Base-by-base conservation (phyloP, 2,329 filamentous ascomycete genomes). In the Lasiodiplodia hormozganensis region DNA sequence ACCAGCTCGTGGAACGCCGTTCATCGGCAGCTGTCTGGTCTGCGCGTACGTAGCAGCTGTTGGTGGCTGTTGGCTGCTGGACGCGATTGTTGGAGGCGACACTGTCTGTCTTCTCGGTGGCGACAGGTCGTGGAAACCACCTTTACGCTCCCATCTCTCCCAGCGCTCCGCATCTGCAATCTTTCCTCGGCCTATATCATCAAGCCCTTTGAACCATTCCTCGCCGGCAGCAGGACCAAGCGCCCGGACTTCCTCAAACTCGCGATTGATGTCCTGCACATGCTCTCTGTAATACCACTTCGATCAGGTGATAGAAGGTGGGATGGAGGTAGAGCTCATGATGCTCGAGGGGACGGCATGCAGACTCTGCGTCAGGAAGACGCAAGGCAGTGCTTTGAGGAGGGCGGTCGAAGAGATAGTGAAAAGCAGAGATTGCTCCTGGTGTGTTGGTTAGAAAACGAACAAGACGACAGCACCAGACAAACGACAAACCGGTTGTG, bases 141-240 rank as follows among this genome's bases (percentile, higher is more conserved):
- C 60, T 70, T 79, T 80, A 56, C 84, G 79, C 71, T 90, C 88
- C 88, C 91, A 95, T 73, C 89, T 90, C 76, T 94, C 92, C 90
- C 92, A 95, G 62, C 90, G 87, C 34, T 87, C 84, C 36, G 87
- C 85, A 75, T 92, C 88, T 12, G 82, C 84, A 72, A 88, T 85
- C 60, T 84, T 80, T 69, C 88, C 84, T 72, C 87, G 87, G 11
- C 91, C 90, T 69, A 87, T 85, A 34, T 81, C 82, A 53, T 89
- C 86, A 3, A 96, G 84, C 11, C 92, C 92, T 78, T 94, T 94
- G 36, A 89, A 83, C 92, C 92, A 96, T 77, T 94, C 92, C 72
- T 93, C 90, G 4, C 87, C 85, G 12, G 90, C 87, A 52, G 89
- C 89, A 54, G 85, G 73, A n/a, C 92, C 91, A 72, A 92, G 85